Percentiles rank a stretch among this genome's conserved stretches.
phyloP scores from a whole-genome alignment of 805 yeast species.

The Saccharomycopsis sp. region DNA sequence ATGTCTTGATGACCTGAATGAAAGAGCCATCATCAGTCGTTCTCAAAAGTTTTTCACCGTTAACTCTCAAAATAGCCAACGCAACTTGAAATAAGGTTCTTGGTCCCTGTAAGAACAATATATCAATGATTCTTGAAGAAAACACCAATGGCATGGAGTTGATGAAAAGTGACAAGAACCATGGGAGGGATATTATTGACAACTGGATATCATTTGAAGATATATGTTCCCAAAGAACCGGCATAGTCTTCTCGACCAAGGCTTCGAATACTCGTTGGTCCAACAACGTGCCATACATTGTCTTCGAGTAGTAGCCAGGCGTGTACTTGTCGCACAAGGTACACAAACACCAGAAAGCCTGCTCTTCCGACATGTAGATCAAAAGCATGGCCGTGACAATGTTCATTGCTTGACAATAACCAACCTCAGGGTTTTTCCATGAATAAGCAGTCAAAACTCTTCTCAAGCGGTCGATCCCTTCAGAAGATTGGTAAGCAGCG shows the following conservation, averaged over 20 bases:
- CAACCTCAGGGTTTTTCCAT: slow-evolving; percentile 95
- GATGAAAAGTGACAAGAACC: slow-evolving; percentile 87
- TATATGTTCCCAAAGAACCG: slow-evolving; percentile 78
- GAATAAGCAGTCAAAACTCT: slow-evolving; percentile 89
- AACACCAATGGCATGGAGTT: slow-evolving; percentile 91
- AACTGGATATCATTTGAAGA: slow-evolving; percentile 74
- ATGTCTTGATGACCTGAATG: slow-evolving; percentile 74
- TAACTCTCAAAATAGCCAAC: slow-evolving; percentile 77
- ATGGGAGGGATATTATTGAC: slow-evolving; percentile 87
- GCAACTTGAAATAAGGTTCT: slow-evolving; percentile 87
- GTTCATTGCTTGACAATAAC: slow-evolving; percentile 99
- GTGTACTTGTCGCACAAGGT: slow-evolving; percentile 74
- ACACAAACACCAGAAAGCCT: slow-evolving; percentile 89
- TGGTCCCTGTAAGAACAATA: slow-evolving; percentile 84
- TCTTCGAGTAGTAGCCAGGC: slow-evolving; percentile 93
- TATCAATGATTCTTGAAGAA: slow-evolving; percentile 87
- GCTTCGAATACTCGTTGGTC: slow-evolving; percentile 93
- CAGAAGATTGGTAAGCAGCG: slow-evolving; percentile 80
- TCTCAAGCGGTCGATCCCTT: slow-evolving; percentile 78
- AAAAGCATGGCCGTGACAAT: slow-evolving; percentile 75
- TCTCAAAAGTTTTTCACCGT: slow-evolving; percentile 72
- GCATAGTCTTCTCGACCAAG: slow-evolving; percentile 82
- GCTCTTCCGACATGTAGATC: slow-evolving; percentile 89
- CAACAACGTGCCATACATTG: slow-evolving; percentile 93
- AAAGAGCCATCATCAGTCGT: slow-evolving; percentile 91